These are phyloP conservation scores for Apiospora phragmitis DNA, from an alignment of 2,329 filamentous ascomycete species.

Conservation along the genomic window DNA sequence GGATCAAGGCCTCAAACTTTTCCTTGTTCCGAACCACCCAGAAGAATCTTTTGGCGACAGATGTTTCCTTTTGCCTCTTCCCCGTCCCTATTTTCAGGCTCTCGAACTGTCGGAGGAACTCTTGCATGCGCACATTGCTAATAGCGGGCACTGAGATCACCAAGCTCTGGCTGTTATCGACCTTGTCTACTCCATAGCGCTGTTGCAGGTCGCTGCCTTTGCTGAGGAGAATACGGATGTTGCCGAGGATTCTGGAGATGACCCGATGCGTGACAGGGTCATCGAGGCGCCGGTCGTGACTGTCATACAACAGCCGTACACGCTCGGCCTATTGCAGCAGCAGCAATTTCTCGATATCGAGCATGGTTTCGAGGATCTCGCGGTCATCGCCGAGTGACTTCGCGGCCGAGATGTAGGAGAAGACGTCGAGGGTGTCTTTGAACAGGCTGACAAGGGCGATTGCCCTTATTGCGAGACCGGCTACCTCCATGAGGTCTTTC, in stretches of 20 bases:
- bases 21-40: neutral
- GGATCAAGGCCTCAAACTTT: too few species aligned
- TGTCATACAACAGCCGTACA: neutral
- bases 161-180: too few species aligned
- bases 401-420: neutral
- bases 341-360: conserved; percentile 16
- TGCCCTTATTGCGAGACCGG: conserved; percentile 21
- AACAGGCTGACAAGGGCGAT: conserved; percentile 31
- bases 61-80: neutral
- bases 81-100: too few species aligned
- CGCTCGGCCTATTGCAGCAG: conserved; percentile 14
- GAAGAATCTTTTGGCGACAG: too few species aligned
- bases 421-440: conserved; percentile 14
- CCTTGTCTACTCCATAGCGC: neutral
- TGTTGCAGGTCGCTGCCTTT: neutral
- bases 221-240: neutral
- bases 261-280: neutral
- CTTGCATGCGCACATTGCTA: too few species aligned
- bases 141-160: too few species aligned
- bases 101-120: too few species aligned
- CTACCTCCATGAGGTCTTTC: neutral
- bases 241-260: neutral
- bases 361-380: conserved; percentile 13
- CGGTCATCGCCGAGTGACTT: conserved; percentile 14
- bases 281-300: neutral